phyloP scores from a whole-genome alignment of 495 filamentous ascomycete genomes.

The Podospora appendiculata region DNA sequence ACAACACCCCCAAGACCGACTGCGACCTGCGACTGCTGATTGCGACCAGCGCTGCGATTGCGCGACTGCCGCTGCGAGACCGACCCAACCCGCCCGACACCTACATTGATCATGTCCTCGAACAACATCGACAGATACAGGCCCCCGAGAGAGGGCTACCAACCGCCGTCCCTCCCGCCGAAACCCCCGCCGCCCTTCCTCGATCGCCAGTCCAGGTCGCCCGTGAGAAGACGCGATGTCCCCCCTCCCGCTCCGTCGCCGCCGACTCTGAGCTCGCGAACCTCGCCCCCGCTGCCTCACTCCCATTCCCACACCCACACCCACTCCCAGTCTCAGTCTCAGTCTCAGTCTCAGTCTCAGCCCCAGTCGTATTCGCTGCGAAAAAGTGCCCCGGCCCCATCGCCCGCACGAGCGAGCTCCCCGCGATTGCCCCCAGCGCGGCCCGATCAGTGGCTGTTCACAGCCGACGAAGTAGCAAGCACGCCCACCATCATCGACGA shows the following conservation, averaged over 20 bases:
- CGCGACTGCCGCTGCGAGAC: no score
- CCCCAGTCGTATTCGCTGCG: conserved; percentile 12
- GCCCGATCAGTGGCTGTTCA: conserved; percentile 79
- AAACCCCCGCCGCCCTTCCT: conserved; percentile 30
- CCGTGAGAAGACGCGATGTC: conserved; percentile 38
- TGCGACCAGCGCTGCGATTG: no score
- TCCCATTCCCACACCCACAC: background rate
- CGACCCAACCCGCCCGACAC: background rate
- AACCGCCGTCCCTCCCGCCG: conserved; percentile 29
- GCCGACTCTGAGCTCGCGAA: conserved; percentile 38
- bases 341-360: no score
- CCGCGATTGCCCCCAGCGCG: conserved; percentile 20
- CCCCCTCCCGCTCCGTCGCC: conserved; percentile 48
- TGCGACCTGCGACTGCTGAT: background rate
- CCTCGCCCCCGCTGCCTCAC: conserved; percentile 41
- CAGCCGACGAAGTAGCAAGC: conserved; percentile 68
- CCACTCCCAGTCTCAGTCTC: no score
- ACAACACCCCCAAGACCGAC: background rate
- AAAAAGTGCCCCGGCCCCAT: conserved; percentile 31
- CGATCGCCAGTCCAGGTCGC: conserved; percentile 34
- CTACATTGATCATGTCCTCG: conserved; percentile 29
- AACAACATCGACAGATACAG: conserved; percentile 42
- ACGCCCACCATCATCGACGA: conserved; percentile 83
- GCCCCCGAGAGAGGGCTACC: conserved; percentile 38
- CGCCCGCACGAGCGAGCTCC: conserved; percentile 27